Base-by-base conservation (phyloP, 1,284 basidiomycete species). In the Phenoliferia sp. region DNA sequence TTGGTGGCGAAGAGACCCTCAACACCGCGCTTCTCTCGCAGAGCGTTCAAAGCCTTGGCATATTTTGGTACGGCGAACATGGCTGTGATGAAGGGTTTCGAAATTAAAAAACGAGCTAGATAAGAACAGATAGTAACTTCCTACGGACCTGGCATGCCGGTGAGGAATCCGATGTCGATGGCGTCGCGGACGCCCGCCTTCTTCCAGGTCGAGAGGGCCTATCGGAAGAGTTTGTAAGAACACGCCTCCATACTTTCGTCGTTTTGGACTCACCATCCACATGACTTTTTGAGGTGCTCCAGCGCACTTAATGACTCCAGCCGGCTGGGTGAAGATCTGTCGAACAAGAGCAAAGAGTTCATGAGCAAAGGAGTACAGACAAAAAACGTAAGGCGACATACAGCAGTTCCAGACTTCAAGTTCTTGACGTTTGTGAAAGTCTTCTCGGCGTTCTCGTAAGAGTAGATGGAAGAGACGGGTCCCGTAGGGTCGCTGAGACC, bases 21-120 rank as follows among this genome's bases (percentile, higher is more conserved):
- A 67, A 98, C 85, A 64, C 88, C 88, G 66, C 95, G 89, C 76
- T 90, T 80, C 66, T 88, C 77, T 59, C 95, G 87, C 64, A 98
- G 83, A 61, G 83, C 81, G 66, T 97, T 84, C 59, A 98, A 84
- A 5, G 88, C 90, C 69, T 94, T 88, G 16, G 90, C 89, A 81
- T 98, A 99, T 80, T 96, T 94, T 76, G 89, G 88, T 35, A 84
- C 83, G 57, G 81, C 86, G 80, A 99, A 98, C 92, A 99, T 98
- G 61, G 88, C 85, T 26, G 91, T 6, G 54, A 3, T 29, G 9
- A 28, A 17, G 31, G 17, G 22, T 12, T 12, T 44, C 12, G 12
- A 12, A 44, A 22, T 44, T 44, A 12, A 12, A 44, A 44, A 17
- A 29, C 2, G 4, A 28, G 34, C 28, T 6, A 6, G 54, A 10